Percentiles rank a stretch among this genome's conserved stretches.
Conservation (phyloP, 305 asterid species). For the Striga hermonthica region DNA sequence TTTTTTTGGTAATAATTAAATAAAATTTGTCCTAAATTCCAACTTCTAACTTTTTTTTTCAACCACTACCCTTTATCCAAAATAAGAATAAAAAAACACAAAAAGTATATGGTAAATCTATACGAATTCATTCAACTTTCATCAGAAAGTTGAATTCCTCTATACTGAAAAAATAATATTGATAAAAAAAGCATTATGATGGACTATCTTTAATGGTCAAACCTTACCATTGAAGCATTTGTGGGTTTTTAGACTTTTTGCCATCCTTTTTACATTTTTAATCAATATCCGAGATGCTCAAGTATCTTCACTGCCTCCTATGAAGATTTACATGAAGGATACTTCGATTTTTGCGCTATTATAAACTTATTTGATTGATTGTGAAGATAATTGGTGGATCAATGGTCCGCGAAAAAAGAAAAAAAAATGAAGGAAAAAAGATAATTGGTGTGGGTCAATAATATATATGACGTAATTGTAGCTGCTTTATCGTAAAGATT, state of each 20-base stretch:
- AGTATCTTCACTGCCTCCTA: constrained; percentile 54
- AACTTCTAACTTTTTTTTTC: no score
- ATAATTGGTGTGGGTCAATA: constrained; percentile 28
- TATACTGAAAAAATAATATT: constrained; percentile 11
- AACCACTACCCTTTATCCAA: no score
- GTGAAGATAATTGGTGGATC: no score
- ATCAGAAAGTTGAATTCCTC: constrained; percentile 30
- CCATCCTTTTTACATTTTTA: constrained; percentile 26
- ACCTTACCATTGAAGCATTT: constrained; percentile 37
- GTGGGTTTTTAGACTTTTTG: constrained; percentile 32
- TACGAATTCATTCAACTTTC: not conserved
- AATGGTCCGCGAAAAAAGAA: constrained; percentile 27
- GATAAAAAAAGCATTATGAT: constrained; percentile 30
- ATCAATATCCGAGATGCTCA: constrained; percentile 34
- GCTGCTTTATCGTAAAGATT: constrained; percentile 18
- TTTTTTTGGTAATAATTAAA: no score
- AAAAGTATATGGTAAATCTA: no score
- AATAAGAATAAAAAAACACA: no score
- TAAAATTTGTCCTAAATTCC: no score
- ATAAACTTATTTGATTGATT: constrained; percentile 28
- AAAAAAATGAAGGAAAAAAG: not conserved
- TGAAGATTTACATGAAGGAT: constrained; percentile 42
- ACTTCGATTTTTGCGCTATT: constrained; percentile 25
- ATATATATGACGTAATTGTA: constrained; percentile 32
- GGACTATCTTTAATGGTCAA: constrained; percentile 34